These are phyloP conservation scores for Boechera stricta DNA, from an alignment of 345 rosid species.

Conservation along the genomic window DNA sequence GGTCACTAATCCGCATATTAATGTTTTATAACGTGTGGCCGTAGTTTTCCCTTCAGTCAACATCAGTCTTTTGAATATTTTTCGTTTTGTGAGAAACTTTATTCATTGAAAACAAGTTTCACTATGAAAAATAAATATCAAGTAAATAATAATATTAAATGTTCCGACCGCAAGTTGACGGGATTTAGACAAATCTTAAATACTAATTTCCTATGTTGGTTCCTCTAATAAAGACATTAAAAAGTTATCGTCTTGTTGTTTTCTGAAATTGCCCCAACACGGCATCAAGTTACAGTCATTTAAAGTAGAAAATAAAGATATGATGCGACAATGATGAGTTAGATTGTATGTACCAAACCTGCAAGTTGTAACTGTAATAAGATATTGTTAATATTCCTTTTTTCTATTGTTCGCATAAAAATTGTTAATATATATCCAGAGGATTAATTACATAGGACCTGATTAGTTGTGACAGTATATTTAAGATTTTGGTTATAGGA, in stretches of 20 bases:
- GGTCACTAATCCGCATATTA: not conserved
- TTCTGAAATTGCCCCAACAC: slow-evolving; percentile 40
- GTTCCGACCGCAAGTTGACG: slow-evolving; percentile 33
- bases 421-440: slow-evolving; percentile 15
- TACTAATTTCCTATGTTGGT: slow-evolving; percentile 41
- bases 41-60: slow-evolving; percentile 25
- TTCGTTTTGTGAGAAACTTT: not conserved
- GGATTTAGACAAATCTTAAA: slow-evolving; percentile 2
- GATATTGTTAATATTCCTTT: not conserved
- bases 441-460: not conserved
- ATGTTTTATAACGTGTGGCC: slow-evolving; percentile 6
- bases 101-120: not conserved
- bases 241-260: slow-evolving; percentile 35
- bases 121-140: not conserved
- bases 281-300: slow-evolving; percentile 35
- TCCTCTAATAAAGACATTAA: slow-evolving; percentile 34
- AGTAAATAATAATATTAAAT: slow-evolving; percentile 24
- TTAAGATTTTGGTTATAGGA: too few species aligned
- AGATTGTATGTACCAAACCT: slow-evolving; percentile 32
- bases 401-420: not conserved
- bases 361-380: slow-evolving; percentile 35
- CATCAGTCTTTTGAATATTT: slow-evolving; percentile 18
- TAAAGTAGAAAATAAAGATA: slow-evolving; percentile 2
- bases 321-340: slow-evolving; percentile 42
- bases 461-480: too few species aligned